Percentiles rank a stretch among this genome's conserved stretches.
These are phyloP conservation scores for Pseudogymnoascus sp. DNA, from an alignment of 2,329 filamentous ascomycete species.

Conservation along the genomic window DNA sequence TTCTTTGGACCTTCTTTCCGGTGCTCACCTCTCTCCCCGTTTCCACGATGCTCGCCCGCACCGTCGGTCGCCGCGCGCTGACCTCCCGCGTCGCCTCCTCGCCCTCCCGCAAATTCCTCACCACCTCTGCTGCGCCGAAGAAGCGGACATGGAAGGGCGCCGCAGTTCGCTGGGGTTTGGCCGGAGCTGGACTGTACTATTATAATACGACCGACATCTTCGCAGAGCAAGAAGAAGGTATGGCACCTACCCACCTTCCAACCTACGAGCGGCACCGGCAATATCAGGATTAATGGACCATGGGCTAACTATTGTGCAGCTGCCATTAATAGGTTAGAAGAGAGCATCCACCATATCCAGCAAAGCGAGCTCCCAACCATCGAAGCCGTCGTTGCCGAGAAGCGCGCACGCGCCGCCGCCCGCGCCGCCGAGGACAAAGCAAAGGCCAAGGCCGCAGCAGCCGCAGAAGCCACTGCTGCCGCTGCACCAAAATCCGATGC, in stretches of 20 bases:
- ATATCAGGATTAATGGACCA: conserved; percentile 32
- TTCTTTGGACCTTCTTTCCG: background rate
- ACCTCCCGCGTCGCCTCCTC: conserved; percentile 8
- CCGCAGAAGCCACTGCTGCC: conserved; percentile 18
- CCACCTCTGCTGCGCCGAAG: conserved; percentile 48
- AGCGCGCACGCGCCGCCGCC: conserved; percentile 35
- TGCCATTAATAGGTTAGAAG: conserved; percentile 29
- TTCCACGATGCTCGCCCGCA: conserved; percentile 5
- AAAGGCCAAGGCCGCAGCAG: conserved; percentile 16
- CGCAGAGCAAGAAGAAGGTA: conserved; percentile 72
- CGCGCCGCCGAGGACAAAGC: conserved; percentile 18
- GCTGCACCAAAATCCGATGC: conserved; percentile 13
- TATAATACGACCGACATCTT: conserved; percentile 89
- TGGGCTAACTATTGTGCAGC: conserved; percentile 20
- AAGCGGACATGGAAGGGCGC: conserved; percentile 78
- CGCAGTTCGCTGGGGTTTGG: conserved; percentile 65
- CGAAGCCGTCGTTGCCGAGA: conserved; percentile 59
- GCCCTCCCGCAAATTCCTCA: conserved; percentile 42
- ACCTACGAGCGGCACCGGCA: conserved; percentile 34
- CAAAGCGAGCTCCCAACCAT: conserved; percentile 55
- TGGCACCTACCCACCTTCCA: conserved; percentile 29
- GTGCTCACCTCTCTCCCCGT: background rate
- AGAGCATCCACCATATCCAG: conserved; percentile 27
- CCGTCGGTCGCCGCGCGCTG: background rate
- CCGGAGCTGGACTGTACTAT: conserved; percentile 73